Base-by-base conservation (phyloP, 192 early-diverging fungal species). In the Linnemannia elongata region DNA sequence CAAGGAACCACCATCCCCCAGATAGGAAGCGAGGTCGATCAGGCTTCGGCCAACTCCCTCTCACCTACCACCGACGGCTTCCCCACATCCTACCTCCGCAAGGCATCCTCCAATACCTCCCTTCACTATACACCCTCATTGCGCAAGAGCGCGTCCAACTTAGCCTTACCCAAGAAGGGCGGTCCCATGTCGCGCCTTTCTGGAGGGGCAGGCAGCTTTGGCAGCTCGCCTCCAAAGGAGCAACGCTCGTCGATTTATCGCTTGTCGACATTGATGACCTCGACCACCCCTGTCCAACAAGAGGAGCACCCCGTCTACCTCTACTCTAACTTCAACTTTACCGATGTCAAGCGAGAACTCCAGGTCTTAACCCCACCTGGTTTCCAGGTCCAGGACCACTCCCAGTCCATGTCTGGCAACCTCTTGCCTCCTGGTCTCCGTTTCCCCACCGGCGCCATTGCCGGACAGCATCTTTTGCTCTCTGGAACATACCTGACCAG, bases 311-410 rank as follows among this genome's bases (percentile, higher is more conserved):
- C 92, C 12, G 91, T 94, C 47, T 93, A 94, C 71, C 89, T 96
- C 44, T 96, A 96, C 84, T 95, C 95, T 79, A 96, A 96, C 88
- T 95, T 95, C 90, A 96, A 95, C 86, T 96, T 96, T 78, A 91
- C 93, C 1, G 90, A 94, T 42, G 96, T 96, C 47, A 93, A 93
- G 81, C 93, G 96, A 33, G 94, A 95, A 69, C 89, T 96, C 24
- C 95, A 96, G 88, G 80, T 93, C 30, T 88, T 96, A 30, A 90
- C 83, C 49, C 90, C 95, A 5, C 91, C 94, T n/a, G 80, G 79
- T 36, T 94, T 91, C 78, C 89, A 90, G 54, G 88, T 95, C 18
- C 89, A 92, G 66, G 95, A 96, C 79, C 91, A 93, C n/a, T 96
- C 96, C 2, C 84, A 90, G 13, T 90, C 89, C 60, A 93, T 96